Evolutionary conservation across 2,329 filamentous ascomycete genomes (phyloP), one percentile per base, ranked within the genome.

Genomic region (Arthrobotrys conoides): DNA sequence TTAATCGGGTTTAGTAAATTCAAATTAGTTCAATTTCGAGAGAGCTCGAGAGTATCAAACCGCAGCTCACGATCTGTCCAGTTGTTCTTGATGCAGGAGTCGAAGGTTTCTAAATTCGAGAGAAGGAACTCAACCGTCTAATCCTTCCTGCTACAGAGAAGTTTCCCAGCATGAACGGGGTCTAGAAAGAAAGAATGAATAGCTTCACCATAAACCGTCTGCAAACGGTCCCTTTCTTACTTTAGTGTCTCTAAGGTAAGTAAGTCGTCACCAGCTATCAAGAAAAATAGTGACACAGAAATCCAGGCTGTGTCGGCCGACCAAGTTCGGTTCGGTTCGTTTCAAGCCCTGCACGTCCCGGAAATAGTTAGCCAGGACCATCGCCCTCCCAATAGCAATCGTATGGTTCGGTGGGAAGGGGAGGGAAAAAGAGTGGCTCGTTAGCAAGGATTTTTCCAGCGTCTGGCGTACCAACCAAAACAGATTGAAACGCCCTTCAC

Each of bases 391-490:
- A n/a, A n/a, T n/a, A n/a, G n/a, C 27, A 61, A 44, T 61, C 18
- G 33, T 41, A 10, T 18, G 33, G 57, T 44, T n/a, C n/a, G n/a
- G n/a, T n/a, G n/a, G n/a, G n/a, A n/a, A n/a, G n/a, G n/a, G n/a
- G 57, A 36, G 36, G 24, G 57, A 36, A 44, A 61, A 61, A 61
- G 2, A 44, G 57, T 59, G 53, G 53, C 53, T 38, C 53, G 30
- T 27, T 22, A n/a, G 57, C 33, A 44, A 61, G 57, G 57, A 44
- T 44, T 41, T 44, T 41, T 44, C 33, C 1, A 44, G 53, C 53
- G 53, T 59, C 53, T 59, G 53, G 6, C 36, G 69, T 38, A 73
- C 70, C 70, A 73, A 73, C 70, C 70, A 73, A 73, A 73, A 66
- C 70, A 61, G 48, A 64, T 30, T 64, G 70, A 73, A 73, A 73